Evolutionary conservation across 148 eudicot genomes (phyloP), one percentile per base, ranked within the genome.

Genomic region (Chenopodium formosanum): DNA sequence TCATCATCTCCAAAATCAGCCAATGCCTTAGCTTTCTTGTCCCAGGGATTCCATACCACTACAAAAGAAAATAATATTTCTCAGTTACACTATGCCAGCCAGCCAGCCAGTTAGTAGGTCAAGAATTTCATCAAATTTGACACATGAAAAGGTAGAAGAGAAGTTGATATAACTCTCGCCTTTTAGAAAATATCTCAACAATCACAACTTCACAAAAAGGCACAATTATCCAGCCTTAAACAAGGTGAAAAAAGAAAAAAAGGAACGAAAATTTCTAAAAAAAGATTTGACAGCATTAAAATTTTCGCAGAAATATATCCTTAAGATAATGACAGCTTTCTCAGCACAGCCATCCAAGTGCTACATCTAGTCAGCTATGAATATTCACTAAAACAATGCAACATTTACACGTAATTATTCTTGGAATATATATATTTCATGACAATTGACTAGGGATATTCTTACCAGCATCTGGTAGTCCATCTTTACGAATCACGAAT

Each of bases 1-100:
- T 94, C 97, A 16, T 93, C 97, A 74, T 91, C 97, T 70, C 98
- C 98, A 75, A 94, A 90, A 89, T 94, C 98, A 78, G 87, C 87
- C 87, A 94, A 86, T 47, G 97, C 89, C 82, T 94, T 94, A 22
- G 98, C 97, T 89, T 88, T 93, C 89, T 90, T 91, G 86, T 94
- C 97, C 98, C 97, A 93, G 14, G 98, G 98, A 86, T 94, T 94
- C 98, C 98, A 94, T 56, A 94, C 97, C 72, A 93, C 98, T 94
- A 84, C 69, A 86, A 22, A 75, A 75, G 37, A 60, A 71, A 74
- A 72, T 34, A 74, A 66, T 48, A 67, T 34, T 29, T 50, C 37
- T 17, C 70, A 48, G 37, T 19, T 34, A 25, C 37, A 5, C 2
- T 4, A 47, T 34, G 9, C 13, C 40, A 34, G 23, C 13, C 73